These are phyloP conservation scores for Alnus rubra DNA, from an alignment of 306 rosid species.

Conservation along the genomic window DNA sequence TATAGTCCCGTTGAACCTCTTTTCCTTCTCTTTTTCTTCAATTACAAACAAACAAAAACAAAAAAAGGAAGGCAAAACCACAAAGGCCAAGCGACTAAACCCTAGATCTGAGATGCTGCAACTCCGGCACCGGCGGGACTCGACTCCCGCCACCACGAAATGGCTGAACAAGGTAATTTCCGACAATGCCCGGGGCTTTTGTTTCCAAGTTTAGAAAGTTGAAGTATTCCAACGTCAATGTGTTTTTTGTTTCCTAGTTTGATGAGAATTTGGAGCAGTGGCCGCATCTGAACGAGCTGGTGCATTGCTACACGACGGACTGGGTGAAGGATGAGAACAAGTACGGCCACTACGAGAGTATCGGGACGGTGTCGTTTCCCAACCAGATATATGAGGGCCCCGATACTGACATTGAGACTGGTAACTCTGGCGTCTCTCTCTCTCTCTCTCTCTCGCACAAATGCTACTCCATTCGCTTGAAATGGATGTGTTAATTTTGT, in stretches of 20 bases:
- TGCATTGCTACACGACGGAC: conserved; percentile 94
- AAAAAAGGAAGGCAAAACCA: not conserved
- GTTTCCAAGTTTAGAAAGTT: not conserved
- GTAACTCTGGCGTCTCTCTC: conserved; percentile 36
- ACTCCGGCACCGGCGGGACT: conserved; percentile 93
- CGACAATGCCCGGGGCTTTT: not conserved
- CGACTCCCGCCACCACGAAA: conserved; percentile 73
- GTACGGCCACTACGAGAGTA: conserved; percentile 84
- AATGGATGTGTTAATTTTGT: not conserved
- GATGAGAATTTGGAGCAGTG: conserved; percentile 98
- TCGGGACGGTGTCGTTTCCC: conserved; percentile 63
- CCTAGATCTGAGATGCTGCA: conserved; percentile 97
- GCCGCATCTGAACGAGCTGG: conserved; percentile 94
- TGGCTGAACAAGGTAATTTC: conserved; percentile 82
- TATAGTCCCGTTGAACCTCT: not conserved
- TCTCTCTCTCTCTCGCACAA: not conserved
- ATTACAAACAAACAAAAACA: not conserved
- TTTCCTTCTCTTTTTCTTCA: conserved; percentile 10
- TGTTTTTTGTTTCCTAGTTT: conserved; percentile 40
- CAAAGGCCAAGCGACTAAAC: conserved; percentile 29
- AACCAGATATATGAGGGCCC: conserved; percentile 98
- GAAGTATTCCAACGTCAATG: not conserved
- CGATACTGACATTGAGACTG: conserved; percentile 96
- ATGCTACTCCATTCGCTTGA: not conserved
- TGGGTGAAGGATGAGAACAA: conserved; percentile 95